These are phyloP conservation scores for Aotearoamyces nothofagi DNA, from an alignment of 2,329 filamentous ascomycete species.

Conservation along the genomic window DNA sequence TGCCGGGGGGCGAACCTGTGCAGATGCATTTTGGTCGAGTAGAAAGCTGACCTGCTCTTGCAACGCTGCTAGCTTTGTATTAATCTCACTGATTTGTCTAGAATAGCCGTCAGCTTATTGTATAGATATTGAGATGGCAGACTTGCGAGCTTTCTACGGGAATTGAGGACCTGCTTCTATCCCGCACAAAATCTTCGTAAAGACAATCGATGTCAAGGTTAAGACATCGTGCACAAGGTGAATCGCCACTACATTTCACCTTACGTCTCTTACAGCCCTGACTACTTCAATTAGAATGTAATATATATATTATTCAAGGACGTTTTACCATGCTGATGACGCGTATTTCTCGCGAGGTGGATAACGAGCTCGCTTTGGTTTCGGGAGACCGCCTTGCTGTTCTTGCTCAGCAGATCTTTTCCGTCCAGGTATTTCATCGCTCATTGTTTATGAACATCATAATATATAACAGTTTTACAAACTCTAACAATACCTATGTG, in stretches of 20 bases:
- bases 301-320: background rate
- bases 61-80: background rate
- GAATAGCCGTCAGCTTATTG: background rate
- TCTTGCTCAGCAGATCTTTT: background rate
- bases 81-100: background rate
- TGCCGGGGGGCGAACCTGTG: background rate
- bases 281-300: constrained; percentile 13
- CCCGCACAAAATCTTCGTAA: background rate
- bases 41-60: constrained; percentile 1
- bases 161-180: background rate
- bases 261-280: constrained; percentile 56
- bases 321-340: constrained; percentile 1
- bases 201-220: constrained; percentile 46
- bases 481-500: no score
- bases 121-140: background rate
- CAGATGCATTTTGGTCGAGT: background rate
- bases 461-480: no score
- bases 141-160: background rate
- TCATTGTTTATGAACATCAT: no score
- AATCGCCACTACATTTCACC: constrained; percentile 53
- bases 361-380: background rate
- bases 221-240: constrained; percentile 45
- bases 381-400: constrained; percentile 1
- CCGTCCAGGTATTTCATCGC: no score
- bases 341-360: constrained; percentile 1